Percentiles rank a stretch among this genome's conserved stretches.
These are phyloP conservation scores for Elongisporangium anandrum DNA, from an alignment of 352 stramenopile genomes.

Conservation along the genomic window DNA sequence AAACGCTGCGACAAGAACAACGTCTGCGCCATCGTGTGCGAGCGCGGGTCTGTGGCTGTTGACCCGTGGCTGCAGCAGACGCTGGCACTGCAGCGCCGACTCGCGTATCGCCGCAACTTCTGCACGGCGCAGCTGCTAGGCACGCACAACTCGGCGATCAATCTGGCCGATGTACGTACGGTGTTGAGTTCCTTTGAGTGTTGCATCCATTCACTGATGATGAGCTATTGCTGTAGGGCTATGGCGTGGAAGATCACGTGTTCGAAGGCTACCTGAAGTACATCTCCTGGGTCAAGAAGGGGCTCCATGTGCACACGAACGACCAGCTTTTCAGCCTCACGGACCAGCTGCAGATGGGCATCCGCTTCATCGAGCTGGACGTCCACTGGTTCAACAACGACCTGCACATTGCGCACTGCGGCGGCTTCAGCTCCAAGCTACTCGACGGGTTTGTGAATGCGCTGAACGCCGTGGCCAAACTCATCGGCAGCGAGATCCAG, in stretches of 20 bases:
- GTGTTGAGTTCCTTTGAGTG: not conserved
- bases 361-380: conserved; percentile 65
- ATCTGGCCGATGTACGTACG: conserved; percentile 31
- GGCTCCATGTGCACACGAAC: conserved; percentile 56
- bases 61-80: conserved; percentile 27
- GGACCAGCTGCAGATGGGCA: conserved; percentile 60
- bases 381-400: conserved; percentile 69
- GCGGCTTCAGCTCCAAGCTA: conserved; percentile 51
- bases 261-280: conserved; percentile 58
- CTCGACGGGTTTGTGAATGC: conserved; percentile 56
- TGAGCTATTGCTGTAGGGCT: conserved; percentile 26
- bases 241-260: conserved; percentile 62
- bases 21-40: conserved; percentile 52
- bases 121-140: conserved; percentile 51
- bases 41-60: conserved; percentile 37
- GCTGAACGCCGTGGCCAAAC: conserved; percentile 59
- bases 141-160: conserved; percentile 67
- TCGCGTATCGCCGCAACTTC: conserved; percentile 44
- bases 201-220: not conserved
- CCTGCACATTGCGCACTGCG: conserved; percentile 63
- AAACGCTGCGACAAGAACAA: conserved; percentile 43
- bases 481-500: conserved; percentile 49
- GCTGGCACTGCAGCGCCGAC: conserved; percentile 34
- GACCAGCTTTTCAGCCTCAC: conserved; percentile 66
- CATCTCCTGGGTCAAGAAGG: conserved; percentile 48